phyloP scores from a whole-genome alignment of 1,139 yeast genomes.

The Petasospora fabianii region DNA sequence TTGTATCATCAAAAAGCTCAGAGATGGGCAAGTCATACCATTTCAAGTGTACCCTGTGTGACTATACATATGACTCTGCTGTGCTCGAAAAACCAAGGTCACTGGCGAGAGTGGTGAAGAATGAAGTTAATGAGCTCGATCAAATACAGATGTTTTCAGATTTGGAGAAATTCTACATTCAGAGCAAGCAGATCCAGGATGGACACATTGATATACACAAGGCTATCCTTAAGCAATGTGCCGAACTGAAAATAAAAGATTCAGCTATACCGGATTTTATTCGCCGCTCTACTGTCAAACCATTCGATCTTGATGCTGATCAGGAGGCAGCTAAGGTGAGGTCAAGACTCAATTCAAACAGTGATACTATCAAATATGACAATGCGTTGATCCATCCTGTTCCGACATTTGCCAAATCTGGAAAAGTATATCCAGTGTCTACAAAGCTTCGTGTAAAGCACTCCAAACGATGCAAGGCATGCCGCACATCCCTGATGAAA shows the following conservation, averaged over 20 bases:
- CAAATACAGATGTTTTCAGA: slow-evolving; percentile 12
- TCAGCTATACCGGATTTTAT: slow-evolving; percentile 17
- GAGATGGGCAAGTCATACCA: slow-evolving; percentile 4
- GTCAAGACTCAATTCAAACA: background rate
- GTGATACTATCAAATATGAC: slow-evolving; percentile 16
- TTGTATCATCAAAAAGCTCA: slow-evolving; percentile 9
- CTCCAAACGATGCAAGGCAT: slow-evolving; percentile 30
- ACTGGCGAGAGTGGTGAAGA: slow-evolving; percentile 25
- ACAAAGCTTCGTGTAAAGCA: slow-evolving; percentile 23
- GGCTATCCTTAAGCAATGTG: slow-evolving; percentile 14
- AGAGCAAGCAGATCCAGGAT: slow-evolving; percentile 13
- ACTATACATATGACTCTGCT: slow-evolving; percentile 28
- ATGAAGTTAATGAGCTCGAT: slow-evolving; percentile 5
- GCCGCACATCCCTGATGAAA: slow-evolving; percentile 26
- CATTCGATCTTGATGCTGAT: slow-evolving; percentile 10
- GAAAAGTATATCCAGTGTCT: slow-evolving; percentile 12
- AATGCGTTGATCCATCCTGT: slow-evolving; percentile 10
- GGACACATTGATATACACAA: slow-evolving; percentile 18
- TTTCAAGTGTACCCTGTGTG: slow-evolving; percentile 30
- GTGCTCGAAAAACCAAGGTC: slow-evolving; percentile 29
- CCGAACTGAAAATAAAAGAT: slow-evolving; percentile 16
- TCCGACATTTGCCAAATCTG: slow-evolving; percentile 2
- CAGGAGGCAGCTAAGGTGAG: background rate
- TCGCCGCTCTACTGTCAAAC: slow-evolving; percentile 9
- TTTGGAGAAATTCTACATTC: slow-evolving; percentile 21